Evolutionary conservation across 306 rosid genomes (phyloP).

Genomic region (Ceratonia siliqua): DNA sequence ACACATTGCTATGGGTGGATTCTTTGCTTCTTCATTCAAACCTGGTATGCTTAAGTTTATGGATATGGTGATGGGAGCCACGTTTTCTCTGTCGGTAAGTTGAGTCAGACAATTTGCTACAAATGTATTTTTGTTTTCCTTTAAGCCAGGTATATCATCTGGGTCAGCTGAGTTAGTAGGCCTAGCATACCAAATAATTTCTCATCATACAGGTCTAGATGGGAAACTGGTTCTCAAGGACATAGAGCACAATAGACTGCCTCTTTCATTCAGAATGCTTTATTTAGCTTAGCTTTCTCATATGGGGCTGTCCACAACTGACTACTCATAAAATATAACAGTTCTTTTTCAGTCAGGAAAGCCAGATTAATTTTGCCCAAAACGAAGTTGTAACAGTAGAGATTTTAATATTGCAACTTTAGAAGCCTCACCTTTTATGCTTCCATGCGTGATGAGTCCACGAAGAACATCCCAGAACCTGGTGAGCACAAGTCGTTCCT

Average conservation of each 20-base stretch:
- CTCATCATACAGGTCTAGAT: not conserved
- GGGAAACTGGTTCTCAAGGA: constrained; percentile 2
- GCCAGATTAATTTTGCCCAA: constrained; percentile 11
- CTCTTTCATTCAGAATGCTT: constrained; percentile 3
- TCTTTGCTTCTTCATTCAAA: not conserved
- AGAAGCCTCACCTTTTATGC: constrained; percentile 58
- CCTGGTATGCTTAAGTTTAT: constrained; percentile 7
- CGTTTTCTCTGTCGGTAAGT: not conserved
- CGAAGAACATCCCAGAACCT: constrained; percentile 63
- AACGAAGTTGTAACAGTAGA: not conserved
- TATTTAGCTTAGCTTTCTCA: not conserved
- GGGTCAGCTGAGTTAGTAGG: constrained; percentile 16
- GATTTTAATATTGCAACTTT: constrained; percentile 13
- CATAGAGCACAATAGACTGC: not conserved
- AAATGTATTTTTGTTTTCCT: not conserved
- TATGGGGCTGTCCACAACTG: constrained; percentile 16
- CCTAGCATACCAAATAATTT: not conserved
- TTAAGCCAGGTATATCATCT: not conserved
- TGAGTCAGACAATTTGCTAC: constrained; percentile 14
- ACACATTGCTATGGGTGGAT: not conserved
- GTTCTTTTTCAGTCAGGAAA: constrained; percentile 12
- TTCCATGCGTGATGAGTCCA: constrained; percentile 56
- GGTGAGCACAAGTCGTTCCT: constrained; percentile 64
- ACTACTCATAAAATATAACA: constrained; percentile 18
- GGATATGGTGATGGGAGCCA: constrained; percentile 8